Base-by-base conservation (phyloP, 1,284 basidiomycete species). In the Melampsora abietis-canadensis region DNA sequence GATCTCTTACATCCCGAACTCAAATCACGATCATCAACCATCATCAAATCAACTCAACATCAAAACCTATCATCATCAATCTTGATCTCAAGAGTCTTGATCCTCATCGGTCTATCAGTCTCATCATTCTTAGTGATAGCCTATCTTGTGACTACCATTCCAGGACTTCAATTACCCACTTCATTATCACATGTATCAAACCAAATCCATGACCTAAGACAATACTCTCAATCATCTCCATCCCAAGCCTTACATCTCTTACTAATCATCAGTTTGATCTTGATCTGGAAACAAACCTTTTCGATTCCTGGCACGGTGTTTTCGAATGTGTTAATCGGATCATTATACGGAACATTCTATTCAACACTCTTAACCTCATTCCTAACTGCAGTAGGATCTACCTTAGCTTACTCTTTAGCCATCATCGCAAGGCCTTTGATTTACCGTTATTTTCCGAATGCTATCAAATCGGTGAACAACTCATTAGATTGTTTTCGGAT, bases 271-370 rank as follows among this genome's bases (percentile, higher is more conserved):
- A 69, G 78, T 0, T 59, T 78, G 15, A 66, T 81, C 27, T 80
- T 81, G 76, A 68, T 81, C 27, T 80, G 78, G 77, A 81, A 81
- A 70, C 80, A 81, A 76, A 78, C 78, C 44, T 81, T 80, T 66
- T 78, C 77, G 6, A 79, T 80, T n/a, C 80, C 80, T 0, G 80
- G 80, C 19, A 78, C 77, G 31, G 76, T 80, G 15, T 60, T 81
- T 19, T 79, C 78, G 62, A 81, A 81, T 67, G 78, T 80, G 37
- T 67, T 81, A 15, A 79, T 80, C 34, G 80, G 80, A 1, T 77
- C 80, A 24, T 64, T 81, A 62, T 81, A 67, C 10, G 51, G 44
- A 47, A 68, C 59, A 34, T 75, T 65, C 66, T 21, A 60, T 59
- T 31, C 73, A 5, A 68, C 73, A 27, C 24, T 46, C 6, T 46